Evolutionary conservation across 305 asterid species (phyloP).

Genomic region (Salvia sclarea): DNA sequence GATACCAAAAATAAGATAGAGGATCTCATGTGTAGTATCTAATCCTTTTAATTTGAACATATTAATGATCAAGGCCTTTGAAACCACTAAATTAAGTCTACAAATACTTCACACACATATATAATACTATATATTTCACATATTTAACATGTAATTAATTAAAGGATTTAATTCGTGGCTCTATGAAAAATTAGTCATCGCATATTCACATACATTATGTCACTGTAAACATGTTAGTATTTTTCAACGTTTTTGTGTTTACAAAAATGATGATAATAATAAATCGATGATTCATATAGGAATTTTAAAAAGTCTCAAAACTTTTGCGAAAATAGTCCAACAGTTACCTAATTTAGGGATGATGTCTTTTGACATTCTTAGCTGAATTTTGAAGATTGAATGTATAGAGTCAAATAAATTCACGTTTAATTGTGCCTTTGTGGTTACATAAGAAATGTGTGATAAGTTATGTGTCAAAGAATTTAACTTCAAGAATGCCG

Average conservation of each 20-base stretch:
- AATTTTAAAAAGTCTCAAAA: not conserved
- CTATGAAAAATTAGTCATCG: not conserved
- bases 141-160: too few species aligned
- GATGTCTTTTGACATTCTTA: constrained; percentile 28
- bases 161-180: too few species aligned
- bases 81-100: too few species aligned
- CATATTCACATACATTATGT: too few species aligned
- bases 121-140: too few species aligned
- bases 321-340: not conserved
- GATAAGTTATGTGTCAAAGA: constrained; percentile 1
- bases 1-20: too few species aligned
- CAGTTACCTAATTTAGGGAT: not conserved
- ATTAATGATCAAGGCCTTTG: too few species aligned
- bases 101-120: too few species aligned
- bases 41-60: too few species aligned
- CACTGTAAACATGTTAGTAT: not conserved
- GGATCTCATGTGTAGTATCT: too few species aligned
- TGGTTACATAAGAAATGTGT: not conserved
- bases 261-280: not conserved
- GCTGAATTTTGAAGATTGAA: constrained; percentile 3
- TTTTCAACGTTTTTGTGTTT: not conserved
- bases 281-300: not conserved
- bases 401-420: not conserved
- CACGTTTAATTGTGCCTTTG: not conserved
- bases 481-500: constrained; percentile 7